Percentiles rank a stretch among this genome's conserved stretches.
phyloP scores from a whole-genome alignment of 495 filamentous ascomycete species.

The Lophiotrema nucula region DNA sequence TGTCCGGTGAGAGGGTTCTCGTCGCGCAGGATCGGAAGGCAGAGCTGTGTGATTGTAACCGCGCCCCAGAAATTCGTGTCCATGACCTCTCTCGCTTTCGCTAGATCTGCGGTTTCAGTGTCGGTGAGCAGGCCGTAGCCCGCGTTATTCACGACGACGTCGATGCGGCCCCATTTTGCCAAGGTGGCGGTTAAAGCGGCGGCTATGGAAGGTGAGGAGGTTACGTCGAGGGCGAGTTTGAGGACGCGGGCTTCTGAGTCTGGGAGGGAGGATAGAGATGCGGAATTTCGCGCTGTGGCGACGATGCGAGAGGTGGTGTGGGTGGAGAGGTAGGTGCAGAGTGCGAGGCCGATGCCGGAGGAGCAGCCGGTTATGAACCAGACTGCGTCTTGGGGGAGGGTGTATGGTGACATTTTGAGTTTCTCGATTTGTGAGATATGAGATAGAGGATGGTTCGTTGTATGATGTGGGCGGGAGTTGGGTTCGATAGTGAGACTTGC shows the following conservation, averaged over 20 bases:
- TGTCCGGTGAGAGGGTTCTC: slow-evolving; percentile 36
- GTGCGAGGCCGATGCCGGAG: slow-evolving; percentile 43
- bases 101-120: slow-evolving; percentile 32
- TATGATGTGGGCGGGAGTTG: too few species aligned
- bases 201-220: slow-evolving; percentile 43
- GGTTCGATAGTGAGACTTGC: too few species aligned
- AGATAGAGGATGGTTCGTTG: too few species aligned
- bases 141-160: slow-evolving; percentile 60
- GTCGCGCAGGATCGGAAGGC: slow-evolving; percentile 50
- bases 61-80: slow-evolving; percentile 58
- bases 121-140: slow-evolving; percentile 41
- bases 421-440: too few species aligned
- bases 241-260: slow-evolving; percentile 41
- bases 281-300: slow-evolving; percentile 35
- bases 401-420: slow-evolving; percentile 38
- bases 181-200: slow-evolving; percentile 43
- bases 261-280: slow-evolving; percentile 50
- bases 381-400: slow-evolving; percentile 49
- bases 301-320: slow-evolving; percentile 47
- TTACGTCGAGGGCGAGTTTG: slow-evolving; percentile 50
- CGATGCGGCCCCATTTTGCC: slow-evolving; percentile 44
- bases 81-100: slow-evolving; percentile 44
- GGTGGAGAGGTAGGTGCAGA: slow-evolving; percentile 45
- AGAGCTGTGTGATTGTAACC: slow-evolving; percentile 46
- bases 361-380: slow-evolving; percentile 58